Conservation (phyloP, 1,284 basidiomycete genomes). For the Anthracocystis setariae region DNA sequence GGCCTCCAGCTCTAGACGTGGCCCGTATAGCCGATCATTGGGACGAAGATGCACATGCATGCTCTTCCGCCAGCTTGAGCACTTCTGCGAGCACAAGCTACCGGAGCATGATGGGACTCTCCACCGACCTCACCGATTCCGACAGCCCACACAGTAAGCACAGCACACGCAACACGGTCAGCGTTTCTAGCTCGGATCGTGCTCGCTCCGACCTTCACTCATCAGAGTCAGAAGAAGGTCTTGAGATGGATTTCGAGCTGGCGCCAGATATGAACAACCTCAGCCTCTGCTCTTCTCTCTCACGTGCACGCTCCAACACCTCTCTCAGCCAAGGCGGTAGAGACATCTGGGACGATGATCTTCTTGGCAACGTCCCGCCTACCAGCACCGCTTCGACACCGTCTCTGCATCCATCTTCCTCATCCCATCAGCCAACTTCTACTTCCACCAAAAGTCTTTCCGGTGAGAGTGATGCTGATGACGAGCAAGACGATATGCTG, state of each 20-base stretch:
- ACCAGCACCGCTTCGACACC: conserved; percentile 19
- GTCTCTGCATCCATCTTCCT: conserved; percentile 21
- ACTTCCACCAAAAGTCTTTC: conserved; percentile 28
- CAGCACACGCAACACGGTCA: conserved; percentile 11
- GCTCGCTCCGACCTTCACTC: conserved; percentile 32
- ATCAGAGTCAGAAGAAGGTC: conserved; percentile 19
- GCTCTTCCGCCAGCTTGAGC: conserved; percentile 37
- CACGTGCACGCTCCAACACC: conserved; percentile 36
- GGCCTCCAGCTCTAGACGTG: conserved; percentile 28
- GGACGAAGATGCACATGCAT: conserved; percentile 6
- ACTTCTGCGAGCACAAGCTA: conserved; percentile 49
- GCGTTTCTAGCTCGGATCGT: conserved; percentile 23
- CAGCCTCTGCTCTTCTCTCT: conserved; percentile 46
- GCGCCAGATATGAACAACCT: conserved; percentile 43
- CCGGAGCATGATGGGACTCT: conserved; percentile 45
- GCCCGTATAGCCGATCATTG: conserved; percentile 4
- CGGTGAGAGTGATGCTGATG: conserved; percentile 52
- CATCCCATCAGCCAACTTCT: conserved; percentile 8
- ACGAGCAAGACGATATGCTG: conserved; percentile 52
- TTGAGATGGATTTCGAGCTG: conserved; percentile 54
- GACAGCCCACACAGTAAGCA: conserved; percentile 41
- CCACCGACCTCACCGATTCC: conserved; percentile 53
- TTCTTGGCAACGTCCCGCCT: conserved; percentile 6
- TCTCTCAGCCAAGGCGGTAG: conserved; percentile 37
- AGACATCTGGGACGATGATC: conserved; percentile 42